Base-by-base conservation (phyloP, 306 rosid genomes). In the Astragalus membranaceus region DNA sequence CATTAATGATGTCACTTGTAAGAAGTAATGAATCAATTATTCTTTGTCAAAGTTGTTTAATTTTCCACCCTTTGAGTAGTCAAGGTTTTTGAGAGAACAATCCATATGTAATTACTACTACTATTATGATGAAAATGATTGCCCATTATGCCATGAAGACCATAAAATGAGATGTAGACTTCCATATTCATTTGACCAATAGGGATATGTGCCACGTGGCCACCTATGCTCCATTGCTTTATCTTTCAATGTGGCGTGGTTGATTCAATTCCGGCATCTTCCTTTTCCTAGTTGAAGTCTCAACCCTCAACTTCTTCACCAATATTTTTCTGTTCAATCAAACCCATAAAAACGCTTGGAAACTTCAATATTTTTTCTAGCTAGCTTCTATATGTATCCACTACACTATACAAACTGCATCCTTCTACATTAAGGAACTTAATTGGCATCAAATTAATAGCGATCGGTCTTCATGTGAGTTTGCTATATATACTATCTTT, bases 251-350 rank as follows among this genome's bases (percentile, higher is more conserved):
- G 84, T 67, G 67, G 87, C 82, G 80, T 84, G 96, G 93, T 93
- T 88, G 88, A 89, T 87, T 79, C 85, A 81, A 87, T 81, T 87
- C 89, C 92, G 73, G 96, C 94, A 91, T 88, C 93, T 83, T 82
- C 66, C 75, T 85, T 85, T 88, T 77, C 75, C 82, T 75, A 46
- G 56, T 78, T 55, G 67, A 60, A 4, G 47, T 35, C 70, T 75
- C 77, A 74, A 68, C 52, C 9, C 4, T 59, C 47, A 35, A 39
- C 76, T 85, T 74, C 91, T 61, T 72, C 86, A 32, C 61, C 81
- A 75, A 69, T 58, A 44, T 72, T 39, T 74, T 75, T 77, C 58
- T 62, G 5, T 75, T 20, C 67, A 70, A 73, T 35, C 72, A 70
- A 67, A 71, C 20, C 43, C 51, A 63, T 63, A 72, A 23, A 43